Percentiles rank a stretch among this genome's conserved stretches.
Evolutionary conservation across 176 grass and related monocot genomes (phyloP).

Genomic region (Ampelocalamus luodianensis): DNA sequence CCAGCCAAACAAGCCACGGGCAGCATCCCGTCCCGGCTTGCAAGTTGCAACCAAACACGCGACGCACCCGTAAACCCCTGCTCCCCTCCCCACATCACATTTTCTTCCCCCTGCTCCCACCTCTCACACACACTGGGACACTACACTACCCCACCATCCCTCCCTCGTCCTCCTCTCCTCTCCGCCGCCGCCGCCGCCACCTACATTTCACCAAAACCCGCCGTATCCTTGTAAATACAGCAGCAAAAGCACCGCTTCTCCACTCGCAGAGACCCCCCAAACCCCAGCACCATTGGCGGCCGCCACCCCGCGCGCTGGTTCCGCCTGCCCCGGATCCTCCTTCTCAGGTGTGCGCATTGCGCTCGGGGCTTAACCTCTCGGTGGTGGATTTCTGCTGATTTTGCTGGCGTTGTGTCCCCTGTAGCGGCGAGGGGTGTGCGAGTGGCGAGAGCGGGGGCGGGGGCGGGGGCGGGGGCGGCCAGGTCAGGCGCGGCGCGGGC

Average conservation of each 20-base stretch:
- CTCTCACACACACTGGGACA: no score
- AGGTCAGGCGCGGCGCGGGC: background rate
- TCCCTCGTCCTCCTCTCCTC: background rate
- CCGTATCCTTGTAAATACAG: background rate
- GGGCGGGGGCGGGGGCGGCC: background rate
- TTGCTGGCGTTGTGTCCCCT: background rate
- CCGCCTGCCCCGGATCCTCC: background rate
- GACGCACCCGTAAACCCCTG: no score
- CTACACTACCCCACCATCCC: no score
- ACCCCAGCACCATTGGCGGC: background rate
- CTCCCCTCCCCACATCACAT: no score
- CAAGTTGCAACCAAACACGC: no score
- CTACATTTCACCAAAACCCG: background rate
- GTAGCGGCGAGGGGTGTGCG: slow-evolving; percentile 37
- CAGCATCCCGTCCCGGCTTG: no score
- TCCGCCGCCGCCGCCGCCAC: background rate
- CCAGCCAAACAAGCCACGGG: no score
- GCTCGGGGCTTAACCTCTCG: no score
- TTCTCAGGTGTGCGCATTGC: background rate
- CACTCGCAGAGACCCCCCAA: no score
- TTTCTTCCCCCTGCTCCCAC: no score
- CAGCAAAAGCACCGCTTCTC: background rate
- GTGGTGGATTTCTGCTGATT: background rate
- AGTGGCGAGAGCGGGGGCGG: background rate
- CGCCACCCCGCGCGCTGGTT: slow-evolving; percentile 34